Conservation (phyloP, 2,329 filamentous ascomycete species). For the Macrophomina pseudophaseolina region DNA sequence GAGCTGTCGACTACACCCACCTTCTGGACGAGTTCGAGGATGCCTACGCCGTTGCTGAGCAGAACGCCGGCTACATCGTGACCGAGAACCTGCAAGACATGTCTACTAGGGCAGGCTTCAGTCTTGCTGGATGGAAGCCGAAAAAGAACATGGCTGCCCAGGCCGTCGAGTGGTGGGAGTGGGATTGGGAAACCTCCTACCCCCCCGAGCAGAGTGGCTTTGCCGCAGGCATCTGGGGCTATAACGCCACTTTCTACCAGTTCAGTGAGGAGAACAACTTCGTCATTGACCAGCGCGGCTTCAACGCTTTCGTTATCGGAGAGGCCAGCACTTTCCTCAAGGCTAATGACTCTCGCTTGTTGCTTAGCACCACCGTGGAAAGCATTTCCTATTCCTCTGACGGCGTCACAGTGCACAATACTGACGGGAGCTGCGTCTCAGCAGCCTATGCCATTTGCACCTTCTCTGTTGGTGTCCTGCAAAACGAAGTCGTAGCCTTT, state of each 20-base stretch:
- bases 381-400: conserved; percentile 58
- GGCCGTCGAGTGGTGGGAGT: conserved; percentile 65
- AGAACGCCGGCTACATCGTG: conserved; percentile 63
- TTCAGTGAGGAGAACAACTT: conserved; percentile 66
- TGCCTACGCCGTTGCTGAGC: conserved; percentile 52
- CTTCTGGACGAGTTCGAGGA: conserved; percentile 59
- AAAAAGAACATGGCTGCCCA: conserved; percentile 60
- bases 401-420: conserved; percentile 59
- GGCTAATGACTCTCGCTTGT: conserved; percentile 60
- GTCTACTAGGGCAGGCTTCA: conserved; percentile 63
- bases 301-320: conserved; percentile 61
- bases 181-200: conserved; percentile 63
- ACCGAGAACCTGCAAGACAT: conserved; percentile 65
- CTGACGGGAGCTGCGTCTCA: conserved; percentile 61
- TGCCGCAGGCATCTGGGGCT: conserved; percentile 60
- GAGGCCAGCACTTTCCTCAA: conserved; percentile 64
- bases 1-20: conserved; percentile 56
- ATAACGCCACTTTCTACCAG: conserved; percentile 67
- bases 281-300: conserved; percentile 66
- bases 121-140: conserved; percentile 67
- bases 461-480: conserved; percentile 71
- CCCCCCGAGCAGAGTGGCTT: conserved; percentile 62
- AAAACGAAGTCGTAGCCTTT: conserved; percentile 65
- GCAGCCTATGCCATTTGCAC: conserved; percentile 70
- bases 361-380: conserved; percentile 63